These are phyloP conservation scores for Termitomyces sp. DNA, from an alignment of 768 basidiomycete species.

Conservation along the genomic window DNA sequence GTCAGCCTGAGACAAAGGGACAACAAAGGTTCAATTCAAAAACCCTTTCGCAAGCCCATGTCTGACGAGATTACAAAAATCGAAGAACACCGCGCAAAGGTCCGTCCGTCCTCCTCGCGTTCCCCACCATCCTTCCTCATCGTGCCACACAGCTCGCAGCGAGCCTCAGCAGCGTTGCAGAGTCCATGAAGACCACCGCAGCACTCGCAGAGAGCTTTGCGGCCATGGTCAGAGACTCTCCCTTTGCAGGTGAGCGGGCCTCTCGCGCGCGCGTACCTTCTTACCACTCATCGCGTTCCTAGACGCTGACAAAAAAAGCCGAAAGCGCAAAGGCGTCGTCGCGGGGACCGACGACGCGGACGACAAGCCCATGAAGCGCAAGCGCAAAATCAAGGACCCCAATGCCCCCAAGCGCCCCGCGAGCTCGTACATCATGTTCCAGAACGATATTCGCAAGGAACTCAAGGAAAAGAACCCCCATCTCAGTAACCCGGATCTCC, in stretches of 20 bases:
- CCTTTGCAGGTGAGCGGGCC: conserved; percentile 5
- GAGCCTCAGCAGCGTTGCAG: conserved; percentile 52
- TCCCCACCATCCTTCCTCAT: conserved; percentile 9
- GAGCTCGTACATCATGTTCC: conserved; percentile 90
- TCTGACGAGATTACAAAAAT: conserved; percentile 22
- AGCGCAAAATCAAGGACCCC: conserved; percentile 79
- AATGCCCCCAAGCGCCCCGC: conserved; percentile 93
- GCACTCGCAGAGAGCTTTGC: conserved; percentile 57
- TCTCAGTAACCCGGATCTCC: conserved; percentile 65
- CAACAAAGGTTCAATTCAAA: conserved; percentile 10
- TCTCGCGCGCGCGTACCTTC: neutral
- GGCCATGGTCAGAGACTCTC: conserved; percentile 34
- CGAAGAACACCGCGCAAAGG: conserved; percentile 29
- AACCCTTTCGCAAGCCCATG: conserved; percentile 16
- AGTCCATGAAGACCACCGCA: conserved; percentile 59
- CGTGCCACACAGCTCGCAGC: conserved; percentile 41
- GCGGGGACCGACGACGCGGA: conserved; percentile 37
- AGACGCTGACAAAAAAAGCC: conserved; percentile 23
- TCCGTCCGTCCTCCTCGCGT: conserved; percentile 11
- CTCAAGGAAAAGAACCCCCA: conserved; percentile 62
- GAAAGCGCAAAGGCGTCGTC: conserved; percentile 51
- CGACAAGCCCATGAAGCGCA: conserved; percentile 43
- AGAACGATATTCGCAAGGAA: conserved; percentile 80
- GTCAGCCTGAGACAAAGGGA: conserved; percentile 18
- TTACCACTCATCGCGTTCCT: conserved; percentile 10